Conservation (phyloP, 164 flowering plant species). For the Akebia trifoliata region DNA sequence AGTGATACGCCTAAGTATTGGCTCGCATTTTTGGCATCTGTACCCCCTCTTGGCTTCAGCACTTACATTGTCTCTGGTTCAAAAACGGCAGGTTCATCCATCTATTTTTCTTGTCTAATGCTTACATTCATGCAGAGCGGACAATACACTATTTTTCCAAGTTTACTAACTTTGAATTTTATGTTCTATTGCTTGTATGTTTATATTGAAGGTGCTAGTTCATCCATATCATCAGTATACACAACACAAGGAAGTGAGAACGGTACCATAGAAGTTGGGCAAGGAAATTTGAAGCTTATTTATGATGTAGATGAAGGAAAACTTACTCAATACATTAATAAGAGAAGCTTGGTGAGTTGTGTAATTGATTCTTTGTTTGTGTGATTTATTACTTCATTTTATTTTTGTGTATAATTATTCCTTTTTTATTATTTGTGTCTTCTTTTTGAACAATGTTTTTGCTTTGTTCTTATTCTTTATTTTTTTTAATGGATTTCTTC, state of each 20-base stretch:
- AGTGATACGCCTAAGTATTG: slow-evolving; percentile 52
- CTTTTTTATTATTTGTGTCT: background rate
- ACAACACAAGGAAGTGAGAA: slow-evolving; percentile 28
- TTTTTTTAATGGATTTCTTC: background rate
- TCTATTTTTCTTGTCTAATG: slow-evolving; percentile 1
- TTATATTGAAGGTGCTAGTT: slow-evolving; percentile 36
- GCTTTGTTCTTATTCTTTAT: background rate
- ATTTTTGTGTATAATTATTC: background rate
- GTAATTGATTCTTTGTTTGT: background rate
- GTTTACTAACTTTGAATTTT: slow-evolving; percentile 1
- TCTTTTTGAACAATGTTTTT: background rate
- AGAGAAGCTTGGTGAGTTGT: slow-evolving; percentile 48
- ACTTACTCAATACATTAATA: slow-evolving; percentile 55
- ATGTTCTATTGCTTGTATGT: slow-evolving; percentile 3
- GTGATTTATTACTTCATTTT: background rate
- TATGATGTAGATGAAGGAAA: slow-evolving; percentile 57
- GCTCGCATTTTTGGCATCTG: slow-evolving; percentile 79
- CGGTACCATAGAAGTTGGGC: slow-evolving; percentile 60
- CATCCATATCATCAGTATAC: slow-evolving; percentile 35
- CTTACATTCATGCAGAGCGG: background rate
- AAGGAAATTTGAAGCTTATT: slow-evolving; percentile 66
- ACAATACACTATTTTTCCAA: background rate
- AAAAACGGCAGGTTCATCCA: slow-evolving; percentile 42
- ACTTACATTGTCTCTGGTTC: slow-evolving; percentile 54
- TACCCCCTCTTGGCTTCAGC: slow-evolving; percentile 91